Evolutionary conservation across 441 rosid species (phyloP), one percentile per base, ranked within the genome.

Genomic region (Adansonia madagascariensis): DNA sequence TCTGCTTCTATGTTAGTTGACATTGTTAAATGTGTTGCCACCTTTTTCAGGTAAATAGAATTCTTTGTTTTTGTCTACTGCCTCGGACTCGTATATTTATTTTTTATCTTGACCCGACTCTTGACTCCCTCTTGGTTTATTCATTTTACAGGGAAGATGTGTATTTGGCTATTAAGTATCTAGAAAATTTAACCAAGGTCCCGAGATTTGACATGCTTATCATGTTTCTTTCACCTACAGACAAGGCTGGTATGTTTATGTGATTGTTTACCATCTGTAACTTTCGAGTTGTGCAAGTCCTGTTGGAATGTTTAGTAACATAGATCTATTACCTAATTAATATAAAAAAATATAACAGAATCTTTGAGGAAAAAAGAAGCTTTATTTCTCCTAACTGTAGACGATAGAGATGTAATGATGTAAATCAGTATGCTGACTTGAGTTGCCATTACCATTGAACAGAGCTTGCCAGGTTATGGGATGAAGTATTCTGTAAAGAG

Each of bases 161-260:
- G 82, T 91, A 88, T 82, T 79, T 96, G 80, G 94, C 95, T 49
- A 88, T 92, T 76, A 86, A 86, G 75, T 91, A 91, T 83, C 77
- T 96, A 17, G 93, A 91, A 62, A 87, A 86, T 80, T 86, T 96
- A 71, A 83, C 94, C 44, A 88, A 89, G 82, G 95, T 96, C 82
- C 97, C 98, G 53, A 94, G 99, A 88, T 96, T 96, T 69, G 75
- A 85, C 87, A 86, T 91, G 82, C 89, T 94, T 80, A 78, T 91
- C 76, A 78, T 89, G 95, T 92, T 92, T 80, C 97, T 96, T 84
- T 90, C 97, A 15, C 84, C 91, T 35, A 60, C 85, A 1, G 92
- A 94, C 72, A 91, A 86, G 80, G 87, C 89, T 9, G 97, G 99
- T 96, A 88, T 68, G 90, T 78, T 77, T 64, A 12, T 12, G 14